Percentiles rank a stretch among this genome's conserved stretches.
Conservation (phyloP, 2,329 filamentous ascomycete species). For the Leptodontidium sp. region DNA sequence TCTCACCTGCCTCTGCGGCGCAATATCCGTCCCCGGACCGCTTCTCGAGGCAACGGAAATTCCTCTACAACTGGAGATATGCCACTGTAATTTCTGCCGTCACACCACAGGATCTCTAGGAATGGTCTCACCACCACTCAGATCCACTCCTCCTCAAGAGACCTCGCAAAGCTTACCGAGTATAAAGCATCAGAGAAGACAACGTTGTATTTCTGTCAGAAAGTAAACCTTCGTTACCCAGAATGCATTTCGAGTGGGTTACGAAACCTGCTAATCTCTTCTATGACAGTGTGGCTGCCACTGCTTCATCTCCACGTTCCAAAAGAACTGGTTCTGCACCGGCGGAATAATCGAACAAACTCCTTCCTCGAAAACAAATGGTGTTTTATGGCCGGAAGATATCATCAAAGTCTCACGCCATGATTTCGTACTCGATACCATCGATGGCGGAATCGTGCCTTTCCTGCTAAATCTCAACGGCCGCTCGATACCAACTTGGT, state of each 20-base stretch:
- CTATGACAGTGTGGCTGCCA: slow-evolving; percentile 17
- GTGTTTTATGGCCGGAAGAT: slow-evolving; percentile 9
- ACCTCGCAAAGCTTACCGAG: too few relatives aligned
- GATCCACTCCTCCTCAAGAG: too few relatives aligned
- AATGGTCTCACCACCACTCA: too few relatives aligned
- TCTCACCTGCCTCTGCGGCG: too few relatives aligned
- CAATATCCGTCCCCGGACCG: too few relatives aligned
- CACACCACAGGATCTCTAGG: too few relatives aligned
- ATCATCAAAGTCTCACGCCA: slow-evolving; percentile 21
- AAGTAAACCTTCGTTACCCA: background rate
- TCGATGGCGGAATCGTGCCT: slow-evolving; percentile 24
- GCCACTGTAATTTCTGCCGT: too few relatives aligned
- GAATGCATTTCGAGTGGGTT: too few relatives aligned
- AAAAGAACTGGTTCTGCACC: slow-evolving; percentile 23
- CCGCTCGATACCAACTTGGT: slow-evolving; percentile 24
- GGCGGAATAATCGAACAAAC: slow-evolving; percentile 22
- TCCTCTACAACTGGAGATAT: too few relatives aligned
- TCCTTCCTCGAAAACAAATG: slow-evolving; percentile 10
- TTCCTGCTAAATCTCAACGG: slow-evolving; percentile 22
- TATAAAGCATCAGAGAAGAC: background rate
- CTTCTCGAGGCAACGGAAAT: too few relatives aligned
- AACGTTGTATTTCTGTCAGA: background rate
- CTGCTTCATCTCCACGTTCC: slow-evolving; percentile 21
- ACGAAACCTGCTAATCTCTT: background rate
- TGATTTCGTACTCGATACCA: slow-evolving; percentile 23